A percentile compares a stretch with the other conserved stretches of the same genome.
Evolutionary conservation across 2,329 filamentous ascomycete species (phyloP).

Genomic region (Claviceps purpurea): DNA sequence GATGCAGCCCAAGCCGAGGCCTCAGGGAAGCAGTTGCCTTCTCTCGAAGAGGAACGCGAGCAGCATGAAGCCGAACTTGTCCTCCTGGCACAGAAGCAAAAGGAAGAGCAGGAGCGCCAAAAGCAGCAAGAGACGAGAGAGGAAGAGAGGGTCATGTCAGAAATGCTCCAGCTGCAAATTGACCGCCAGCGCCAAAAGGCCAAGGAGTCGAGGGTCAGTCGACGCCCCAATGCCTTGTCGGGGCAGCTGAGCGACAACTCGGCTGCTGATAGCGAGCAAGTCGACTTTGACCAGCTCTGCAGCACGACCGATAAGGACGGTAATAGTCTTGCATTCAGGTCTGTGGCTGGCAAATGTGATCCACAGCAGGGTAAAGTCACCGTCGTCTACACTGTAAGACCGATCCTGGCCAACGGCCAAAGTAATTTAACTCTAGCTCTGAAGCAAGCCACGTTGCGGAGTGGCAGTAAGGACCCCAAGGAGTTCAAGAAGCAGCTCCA

Average conservation of each 20-base stretch:
- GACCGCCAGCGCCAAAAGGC: slow-evolving; percentile 51
- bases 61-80: slow-evolving; percentile 64
- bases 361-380: slow-evolving; percentile 54
- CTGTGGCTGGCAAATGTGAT: slow-evolving; percentile 55
- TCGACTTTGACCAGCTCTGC: slow-evolving; percentile 57
- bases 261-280: slow-evolving; percentile 16
- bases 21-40: slow-evolving; percentile 64
- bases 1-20: slow-evolving; percentile 71
- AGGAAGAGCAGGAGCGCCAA: slow-evolving; percentile 37
- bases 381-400: slow-evolving; percentile 58
- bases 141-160: slow-evolving; percentile 55
- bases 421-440: slow-evolving; percentile 54
- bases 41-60: slow-evolving; percentile 77
- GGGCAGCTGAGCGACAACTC: slow-evolving; percentile 15
- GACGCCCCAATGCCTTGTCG: slow-evolving; percentile 27
- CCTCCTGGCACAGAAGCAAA: slow-evolving; percentile 43
- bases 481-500: slow-evolving; percentile 66
- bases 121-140: slow-evolving; percentile 46
- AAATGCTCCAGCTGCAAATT: slow-evolving; percentile 61
- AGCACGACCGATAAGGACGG: slow-evolving; percentile 49
- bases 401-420: slow-evolving; percentile 42
- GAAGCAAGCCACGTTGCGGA: slow-evolving; percentile 53
- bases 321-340: slow-evolving; percentile 53
- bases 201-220: slow-evolving; percentile 51
- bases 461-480: slow-evolving; percentile 41